Evolutionary conservation across 2,329 filamentous ascomycete species (phyloP), one percentile per base, ranked within the genome.

Genomic region (Bipolaris bicolor): DNA sequence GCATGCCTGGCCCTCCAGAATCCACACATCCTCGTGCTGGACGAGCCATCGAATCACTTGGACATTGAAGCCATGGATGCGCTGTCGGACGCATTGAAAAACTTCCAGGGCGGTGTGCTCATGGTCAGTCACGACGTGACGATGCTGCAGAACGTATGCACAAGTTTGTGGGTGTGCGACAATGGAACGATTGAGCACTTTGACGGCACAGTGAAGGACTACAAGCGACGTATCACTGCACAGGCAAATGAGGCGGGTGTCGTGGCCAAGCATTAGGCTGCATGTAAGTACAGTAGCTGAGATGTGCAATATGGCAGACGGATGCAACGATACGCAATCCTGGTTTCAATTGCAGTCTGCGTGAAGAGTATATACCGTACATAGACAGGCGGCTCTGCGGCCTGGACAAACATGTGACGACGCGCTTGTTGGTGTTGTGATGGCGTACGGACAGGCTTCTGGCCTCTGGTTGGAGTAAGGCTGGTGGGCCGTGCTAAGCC

Each of bases 21-120:
- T 78, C 95, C 95, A 16, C 95, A 99, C 74, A 98, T 99, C 65
- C 84, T 99, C 45, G 94, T 99, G 60, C 90, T 99, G 49, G 95
- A 99, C 84, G 95, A 99, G 79, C 95, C 95, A 76, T 97, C 92
- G 63, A 99, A 99, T 82, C 95, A 99, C 78, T 82, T 99, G 70
- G 95, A 99, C 86, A 98, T 99, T 68, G 95, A 99, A 78, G 95
- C 95, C 63, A 97, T 99, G 95, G 95, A 99, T 77, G 94, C 95
- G 10, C 82, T 99, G 50, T 89, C 91, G 4, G 87, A 89, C 29
- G 95, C 95, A 15, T 82, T 99, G 67, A 85, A 87, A 67, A 86
- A 88, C 63, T 99, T 98, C 80, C 86, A 96, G 79, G 95, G 95
- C 60, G 95, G 95, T 76, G 93, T 99, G 54, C 82, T 99, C 70